Evolutionary conservation across 352 stramenopile genomes (phyloP).

Genomic region (Globisporangium camurandrum): DNA sequence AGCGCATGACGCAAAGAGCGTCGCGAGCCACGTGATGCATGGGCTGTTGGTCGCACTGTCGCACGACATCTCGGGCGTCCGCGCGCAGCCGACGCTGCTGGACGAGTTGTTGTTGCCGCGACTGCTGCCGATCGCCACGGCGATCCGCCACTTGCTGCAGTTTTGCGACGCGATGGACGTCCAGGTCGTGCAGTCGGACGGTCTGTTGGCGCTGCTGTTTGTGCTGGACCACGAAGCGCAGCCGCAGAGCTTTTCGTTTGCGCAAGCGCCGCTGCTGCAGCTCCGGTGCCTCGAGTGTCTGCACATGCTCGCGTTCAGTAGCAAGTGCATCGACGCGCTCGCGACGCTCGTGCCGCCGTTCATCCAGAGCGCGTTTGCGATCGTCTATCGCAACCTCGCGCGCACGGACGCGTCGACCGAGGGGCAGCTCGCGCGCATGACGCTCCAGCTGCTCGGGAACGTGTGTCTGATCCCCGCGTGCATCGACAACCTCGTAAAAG

Average conservation of each 20-base stretch:
- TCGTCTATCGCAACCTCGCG: constrained; percentile 78
- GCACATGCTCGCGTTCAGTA: constrained; percentile 84
- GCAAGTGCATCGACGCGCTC: constrained; percentile 68
- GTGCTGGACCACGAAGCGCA: constrained; percentile 80
- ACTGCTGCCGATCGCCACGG: constrained; percentile 68
- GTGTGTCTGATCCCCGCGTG: constrained; percentile 81
- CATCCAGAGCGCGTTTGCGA: constrained; percentile 79
- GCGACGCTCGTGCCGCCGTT: constrained; percentile 72
- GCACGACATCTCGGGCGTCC: constrained; percentile 64
- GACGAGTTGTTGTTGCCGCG: constrained; percentile 64
- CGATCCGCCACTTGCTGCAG: constrained; percentile 76
- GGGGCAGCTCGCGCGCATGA: constrained; percentile 70
- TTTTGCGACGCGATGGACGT: constrained; percentile 80
- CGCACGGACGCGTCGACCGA: constrained; percentile 76
- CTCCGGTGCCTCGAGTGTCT: constrained; percentile 81
- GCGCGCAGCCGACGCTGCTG: constrained; percentile 54
- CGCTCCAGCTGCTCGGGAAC: constrained; percentile 75
- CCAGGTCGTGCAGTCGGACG: constrained; percentile 71
- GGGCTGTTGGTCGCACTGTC: constrained; percentile 59
- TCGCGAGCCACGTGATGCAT: constrained; percentile 68
- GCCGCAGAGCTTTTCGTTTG: constrained; percentile 72
- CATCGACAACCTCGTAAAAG: constrained; percentile 83
- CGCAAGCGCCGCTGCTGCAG: constrained; percentile 62
- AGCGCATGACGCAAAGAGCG: constrained; percentile 34
- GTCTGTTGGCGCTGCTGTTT: constrained; percentile 60